phyloP scores from a whole-genome alignment of 768 basidiomycete genomes.

The Termitomyces sp. region DNA sequence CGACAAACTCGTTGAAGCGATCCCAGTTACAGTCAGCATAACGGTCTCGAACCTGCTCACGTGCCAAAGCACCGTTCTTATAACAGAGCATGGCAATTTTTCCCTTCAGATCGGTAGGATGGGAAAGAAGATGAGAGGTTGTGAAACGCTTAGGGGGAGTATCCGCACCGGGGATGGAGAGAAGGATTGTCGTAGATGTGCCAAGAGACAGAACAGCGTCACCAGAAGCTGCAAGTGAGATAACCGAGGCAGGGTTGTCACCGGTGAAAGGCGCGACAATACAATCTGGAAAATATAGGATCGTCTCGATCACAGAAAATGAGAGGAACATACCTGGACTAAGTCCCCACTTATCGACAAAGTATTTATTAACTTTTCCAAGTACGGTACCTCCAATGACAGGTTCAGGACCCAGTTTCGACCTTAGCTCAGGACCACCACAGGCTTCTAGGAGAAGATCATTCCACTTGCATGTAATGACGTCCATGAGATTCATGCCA shows the following conservation, averaged over 20 bases:
- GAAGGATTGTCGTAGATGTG: slow-evolving; percentile 82
- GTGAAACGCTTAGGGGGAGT: slow-evolving; percentile 65
- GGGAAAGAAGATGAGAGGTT: slow-evolving; percentile 69
- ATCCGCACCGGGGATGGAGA: slow-evolving; percentile 66
- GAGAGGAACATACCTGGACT: slow-evolving; percentile 40
- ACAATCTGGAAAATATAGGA: slow-evolving; percentile 45
- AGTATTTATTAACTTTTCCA: slow-evolving; percentile 64
- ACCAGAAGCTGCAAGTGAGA: slow-evolving; percentile 67
- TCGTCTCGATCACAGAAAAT: background rate
- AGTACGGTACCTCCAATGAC: slow-evolving; percentile 65
- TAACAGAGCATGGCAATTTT: slow-evolving; percentile 92
- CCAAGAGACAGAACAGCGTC: slow-evolving; percentile 85
- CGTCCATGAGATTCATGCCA: slow-evolving; percentile 87
- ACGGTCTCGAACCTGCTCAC: slow-evolving; percentile 69
- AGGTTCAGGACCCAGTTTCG: slow-evolving; percentile 74
- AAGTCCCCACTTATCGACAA: slow-evolving; percentile 74
- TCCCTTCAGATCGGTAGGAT: slow-evolving; percentile 54
- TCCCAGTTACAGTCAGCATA: slow-evolving; percentile 61
- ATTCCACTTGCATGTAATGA: slow-evolving; percentile 72
- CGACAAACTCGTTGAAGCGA: slow-evolving; percentile 63
- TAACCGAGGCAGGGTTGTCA: slow-evolving; percentile 84
- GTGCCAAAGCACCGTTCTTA: slow-evolving; percentile 81
- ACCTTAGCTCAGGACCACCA: slow-evolving; percentile 60
- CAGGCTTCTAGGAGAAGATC: slow-evolving; percentile 58
- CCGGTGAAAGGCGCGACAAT: slow-evolving; percentile 82